Percentiles rank a stretch among this genome's conserved stretches.
These are phyloP conservation scores for Inga leiocalycina DNA, from an alignment of 306 rosid genomes.

Conservation along the genomic window DNA sequence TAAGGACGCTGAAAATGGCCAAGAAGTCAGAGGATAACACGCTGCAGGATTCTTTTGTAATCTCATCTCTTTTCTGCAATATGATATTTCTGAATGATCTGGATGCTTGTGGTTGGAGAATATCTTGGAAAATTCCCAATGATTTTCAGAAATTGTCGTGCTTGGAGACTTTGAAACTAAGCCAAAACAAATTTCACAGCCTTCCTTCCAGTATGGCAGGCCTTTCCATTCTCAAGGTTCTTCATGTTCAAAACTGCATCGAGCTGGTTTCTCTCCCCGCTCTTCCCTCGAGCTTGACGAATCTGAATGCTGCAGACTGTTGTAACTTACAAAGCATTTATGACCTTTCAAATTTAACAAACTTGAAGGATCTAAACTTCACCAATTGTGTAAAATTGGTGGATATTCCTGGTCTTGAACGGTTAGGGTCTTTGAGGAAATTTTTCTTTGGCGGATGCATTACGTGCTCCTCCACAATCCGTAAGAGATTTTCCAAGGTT, in stretches of 20 bases:
- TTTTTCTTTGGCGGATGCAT: conserved; percentile 56
- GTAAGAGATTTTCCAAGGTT: conserved; percentile 63
- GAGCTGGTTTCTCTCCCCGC: conserved; percentile 58
- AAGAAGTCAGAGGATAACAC: conserved; percentile 28
- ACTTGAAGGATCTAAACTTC: conserved; percentile 49
- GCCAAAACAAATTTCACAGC: conserved; percentile 46
- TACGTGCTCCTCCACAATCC: conserved; percentile 44
- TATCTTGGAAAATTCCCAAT: conserved; percentile 59
- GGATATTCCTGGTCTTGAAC: conserved; percentile 70
- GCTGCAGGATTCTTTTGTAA: conserved; percentile 19
- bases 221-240: conserved; percentile 45
- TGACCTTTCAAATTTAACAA: conserved; percentile 54
- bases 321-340: conserved; percentile 45
- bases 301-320: conserved; percentile 52
- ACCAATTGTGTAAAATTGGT: conserved; percentile 55
- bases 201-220: conserved; percentile 71
- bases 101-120: conserved; percentile 52
- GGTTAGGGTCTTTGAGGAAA: conserved; percentile 57
- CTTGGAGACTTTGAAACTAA: conserved; percentile 47
- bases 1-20: conserved; percentile 53
- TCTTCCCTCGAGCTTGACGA: conserved; percentile 64
- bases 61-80: conserved; percentile 57
- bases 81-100: conserved; percentile 44
- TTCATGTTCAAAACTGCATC: conserved; percentile 42
- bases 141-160: conserved; percentile 57